Evolutionary conservation across 1,284 basidiomycete genomes (phyloP), one percentile per base, ranked within the genome.

Genomic region (Boletellus deceptivus): DNA sequence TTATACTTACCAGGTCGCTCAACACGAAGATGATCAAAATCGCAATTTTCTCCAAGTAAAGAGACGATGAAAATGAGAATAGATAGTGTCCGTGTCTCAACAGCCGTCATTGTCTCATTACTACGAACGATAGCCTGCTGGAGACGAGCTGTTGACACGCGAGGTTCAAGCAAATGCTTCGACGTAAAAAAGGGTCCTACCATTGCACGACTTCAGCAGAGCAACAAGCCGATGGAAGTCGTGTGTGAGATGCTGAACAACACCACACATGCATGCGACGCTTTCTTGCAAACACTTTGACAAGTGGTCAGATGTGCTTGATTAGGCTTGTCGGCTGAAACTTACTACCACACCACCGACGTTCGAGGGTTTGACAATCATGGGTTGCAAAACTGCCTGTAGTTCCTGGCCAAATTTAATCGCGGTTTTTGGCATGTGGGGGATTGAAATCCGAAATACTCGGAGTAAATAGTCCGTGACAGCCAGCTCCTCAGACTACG

Each of bases 201-300:
- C 74, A 61, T 92, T 89, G 65, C 90, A 94, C 0, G 89, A 91
- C 56, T 86, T 84, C 56, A 97, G 67, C 4, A 97, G 76, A 33
- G 83, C 84, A 18, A 92, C 79, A 14, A 98, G 75, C 22, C 84
- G 79, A 13, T 71, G 70, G 61, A 86, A 96, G 59, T 97, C 91
- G 58, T 91, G 86, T 0, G 97, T 98, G 27, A 98, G 78, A 60
- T 90, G 73, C 46, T 84, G 83, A 1, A 96, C 86, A 3, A 91
- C 87, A 0, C 83, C 80, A 65, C 94, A 96, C 72, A 95, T 86
- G 61, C 95, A 98, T 0, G 91, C 91, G 11, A 99, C 87, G 8
- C 86, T 83, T 69, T 97, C 94, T 70, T 95, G 91, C 33, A 97
- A 70, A 25, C 86, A 84, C 86, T 93, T 48, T 17, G 27, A 31